Percentiles rank a stretch among this genome's conserved stretches.
Evolutionary conservation across 176 grass and related monocot genomes (phyloP).

Genomic region (Juncus effusus): DNA sequence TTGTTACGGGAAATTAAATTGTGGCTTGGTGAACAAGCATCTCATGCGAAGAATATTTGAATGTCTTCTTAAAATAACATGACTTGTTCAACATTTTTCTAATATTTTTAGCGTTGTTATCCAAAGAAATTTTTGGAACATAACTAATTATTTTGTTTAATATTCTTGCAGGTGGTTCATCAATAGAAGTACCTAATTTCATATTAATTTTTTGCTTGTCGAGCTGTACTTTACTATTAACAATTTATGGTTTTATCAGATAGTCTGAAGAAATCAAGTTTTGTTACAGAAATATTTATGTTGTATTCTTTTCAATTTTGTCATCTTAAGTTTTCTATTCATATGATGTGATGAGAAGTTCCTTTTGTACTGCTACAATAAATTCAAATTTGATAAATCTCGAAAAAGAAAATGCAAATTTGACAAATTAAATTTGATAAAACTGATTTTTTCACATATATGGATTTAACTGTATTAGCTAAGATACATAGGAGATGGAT

Average conservation of each 20-base stretch:
- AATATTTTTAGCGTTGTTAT: background rate
- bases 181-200: constrained; percentile 30
- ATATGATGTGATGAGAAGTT: background rate
- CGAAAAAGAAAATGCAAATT: too few relatives aligned
- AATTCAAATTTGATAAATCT: too few relatives aligned
- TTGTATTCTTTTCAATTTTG: constrained; percentile 20
- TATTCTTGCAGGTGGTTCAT: constrained; percentile 39
- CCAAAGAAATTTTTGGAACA: background rate
- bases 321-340: background rate
- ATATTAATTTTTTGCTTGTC: constrained; percentile 21
- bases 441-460: too few relatives aligned
- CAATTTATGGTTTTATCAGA: constrained; percentile 23
- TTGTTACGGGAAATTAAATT: background rate
- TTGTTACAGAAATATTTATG: constrained; percentile 7
- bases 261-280: constrained; percentile 1
- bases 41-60: background rate
- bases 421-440: too few relatives aligned
- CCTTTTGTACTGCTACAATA: background rate
- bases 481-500: too few relatives aligned
- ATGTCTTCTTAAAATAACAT: background rate
- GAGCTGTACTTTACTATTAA: constrained; percentile 16
- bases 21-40: background rate
- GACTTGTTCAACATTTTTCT: background rate
- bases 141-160: constrained; percentile 11
- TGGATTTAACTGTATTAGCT: too few relatives aligned